These are phyloP conservation scores for Metschnikowia proteae DNA, from an alignment of 805 yeast genomes.

Conservation along the genomic window DNA sequence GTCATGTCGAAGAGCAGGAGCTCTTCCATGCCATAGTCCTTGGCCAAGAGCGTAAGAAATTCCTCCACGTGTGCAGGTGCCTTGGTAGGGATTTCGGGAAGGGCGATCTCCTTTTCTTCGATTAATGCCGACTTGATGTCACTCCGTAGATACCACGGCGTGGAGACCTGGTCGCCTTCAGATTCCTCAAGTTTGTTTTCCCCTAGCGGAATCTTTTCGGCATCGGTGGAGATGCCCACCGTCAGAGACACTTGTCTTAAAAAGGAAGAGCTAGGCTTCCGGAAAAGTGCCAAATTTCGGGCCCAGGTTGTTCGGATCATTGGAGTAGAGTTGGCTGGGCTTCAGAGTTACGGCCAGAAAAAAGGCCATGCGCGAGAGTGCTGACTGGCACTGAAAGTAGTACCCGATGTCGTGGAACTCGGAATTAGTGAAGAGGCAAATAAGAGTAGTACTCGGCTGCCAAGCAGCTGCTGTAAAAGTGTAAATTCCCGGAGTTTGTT, in stretches of 20 bases:
- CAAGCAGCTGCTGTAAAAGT: too few species aligned
- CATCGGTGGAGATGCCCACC: not conserved
- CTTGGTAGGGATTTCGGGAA: slow-evolving; percentile 58
- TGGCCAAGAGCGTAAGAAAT: slow-evolving; percentile 46
- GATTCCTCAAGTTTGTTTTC: not conserved
- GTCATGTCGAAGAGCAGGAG: slow-evolving; percentile 63
- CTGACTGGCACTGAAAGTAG: not conserved
- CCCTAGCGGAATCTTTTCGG: not conserved
- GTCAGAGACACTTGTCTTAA: not conserved
- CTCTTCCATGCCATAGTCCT: slow-evolving; percentile 64
- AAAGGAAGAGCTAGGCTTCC: not conserved
- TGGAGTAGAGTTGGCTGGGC: not conserved
- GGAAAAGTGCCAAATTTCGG: not conserved
- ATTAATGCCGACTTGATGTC: slow-evolving; percentile 32
- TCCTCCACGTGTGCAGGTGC: slow-evolving; percentile 52
- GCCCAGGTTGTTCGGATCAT: slow-evolving; percentile 1
- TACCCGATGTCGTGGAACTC: too few species aligned
- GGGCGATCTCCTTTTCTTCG: slow-evolving; percentile 18
- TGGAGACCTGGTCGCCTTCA: slow-evolving; percentile 3
- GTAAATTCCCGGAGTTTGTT: too few species aligned
- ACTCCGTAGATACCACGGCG: slow-evolving; percentile 64
- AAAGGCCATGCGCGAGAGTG: slow-evolving; percentile 2
- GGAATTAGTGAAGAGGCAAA: too few species aligned
- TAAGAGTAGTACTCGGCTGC: too few species aligned
- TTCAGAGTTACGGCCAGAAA: not conserved